These are phyloP conservation scores for Erodium maritimum DNA, from an alignment of 345 rosid genomes.

Conservation along the genomic window DNA sequence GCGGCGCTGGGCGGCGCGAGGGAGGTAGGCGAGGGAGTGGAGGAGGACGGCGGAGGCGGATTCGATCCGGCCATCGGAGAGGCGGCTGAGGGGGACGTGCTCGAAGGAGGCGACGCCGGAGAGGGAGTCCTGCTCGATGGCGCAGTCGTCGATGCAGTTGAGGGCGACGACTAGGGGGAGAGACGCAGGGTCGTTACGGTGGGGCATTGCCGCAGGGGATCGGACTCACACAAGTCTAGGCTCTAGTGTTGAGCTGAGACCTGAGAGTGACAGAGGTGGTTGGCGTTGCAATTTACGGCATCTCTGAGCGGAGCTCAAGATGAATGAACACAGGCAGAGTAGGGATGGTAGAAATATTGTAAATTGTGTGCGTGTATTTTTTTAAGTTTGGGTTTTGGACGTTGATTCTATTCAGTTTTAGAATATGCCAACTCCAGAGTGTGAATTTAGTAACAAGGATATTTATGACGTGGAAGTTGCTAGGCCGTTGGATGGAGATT, in stretches of 20 bases:
- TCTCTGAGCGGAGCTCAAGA: neutral
- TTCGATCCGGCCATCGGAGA: slow-evolving; percentile 83
- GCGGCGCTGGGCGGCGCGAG: slow-evolving; percentile 98
- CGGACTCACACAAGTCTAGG: slow-evolving; percentile 21
- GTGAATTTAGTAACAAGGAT: no score
- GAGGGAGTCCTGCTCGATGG: slow-evolving; percentile 67
- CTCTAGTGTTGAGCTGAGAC: slow-evolving; percentile 6
- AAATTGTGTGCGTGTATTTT: no score
- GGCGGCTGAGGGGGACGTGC: slow-evolving; percentile 87
- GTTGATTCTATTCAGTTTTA: no score
- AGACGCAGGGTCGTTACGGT: slow-evolving; percentile 29
- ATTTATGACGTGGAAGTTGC: no score
- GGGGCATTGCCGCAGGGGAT: slow-evolving; percentile 48
- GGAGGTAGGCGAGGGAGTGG: slow-evolving; percentile 90
- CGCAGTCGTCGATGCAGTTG: slow-evolving; percentile 87
- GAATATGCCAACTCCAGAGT: no score
- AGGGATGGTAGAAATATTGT: no score
- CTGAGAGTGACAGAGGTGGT: slow-evolving; percentile 24
- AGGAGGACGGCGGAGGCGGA: slow-evolving; percentile 81
- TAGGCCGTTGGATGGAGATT: no score
- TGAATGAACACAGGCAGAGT: no score
- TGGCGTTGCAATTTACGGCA: slow-evolving; percentile 18
- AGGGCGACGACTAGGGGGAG: slow-evolving; percentile 66
- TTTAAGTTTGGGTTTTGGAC: no score
- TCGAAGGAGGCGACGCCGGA: slow-evolving; percentile 71